phyloP scores from a whole-genome alignment of 2,329 filamentous ascomycete species.

The Neonectria coccinea region DNA sequence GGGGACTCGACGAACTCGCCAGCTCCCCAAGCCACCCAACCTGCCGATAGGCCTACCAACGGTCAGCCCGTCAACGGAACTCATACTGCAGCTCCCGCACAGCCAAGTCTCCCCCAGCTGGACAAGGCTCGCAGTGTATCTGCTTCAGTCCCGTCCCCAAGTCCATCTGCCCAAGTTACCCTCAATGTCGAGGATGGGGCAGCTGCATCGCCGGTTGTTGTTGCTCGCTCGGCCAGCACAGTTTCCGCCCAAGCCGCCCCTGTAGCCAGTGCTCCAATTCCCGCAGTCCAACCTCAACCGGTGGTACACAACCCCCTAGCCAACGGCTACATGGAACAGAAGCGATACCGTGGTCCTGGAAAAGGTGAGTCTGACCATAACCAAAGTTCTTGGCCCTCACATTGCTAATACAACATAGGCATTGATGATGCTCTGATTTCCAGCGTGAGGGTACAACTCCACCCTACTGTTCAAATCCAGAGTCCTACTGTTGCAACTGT shows the following conservation, averaged over 20 bases:
- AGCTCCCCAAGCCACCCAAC: slow-evolving; percentile 52
- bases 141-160: slow-evolving; percentile 56
- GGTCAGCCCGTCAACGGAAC: slow-evolving; percentile 39
- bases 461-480: slow-evolving; percentile 72
- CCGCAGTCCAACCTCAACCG: slow-evolving; percentile 40
- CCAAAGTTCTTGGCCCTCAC: no score
- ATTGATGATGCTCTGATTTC: slow-evolving; percentile 73
- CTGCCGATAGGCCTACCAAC: slow-evolving; percentile 39
- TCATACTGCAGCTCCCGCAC: slow-evolving; percentile 37
- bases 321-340: slow-evolving; percentile 52
- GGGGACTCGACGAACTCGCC: slow-evolving; percentile 66
- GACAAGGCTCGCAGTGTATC: slow-evolving; percentile 58
- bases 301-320: slow-evolving; percentile 45
- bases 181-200: slow-evolving; percentile 53
- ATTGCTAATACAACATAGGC: slow-evolving; percentile 53
- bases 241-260: slow-evolving; percentile 34
- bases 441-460: slow-evolving; percentile 73
- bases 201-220: slow-evolving; percentile 40
- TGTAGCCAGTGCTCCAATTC: slow-evolving; percentile 22
- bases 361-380: slow-evolving; percentile 53
- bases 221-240: slow-evolving; percentile 34
- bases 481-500: slow-evolving; percentile 73
- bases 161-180: slow-evolving; percentile 54
- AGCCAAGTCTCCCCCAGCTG: slow-evolving; percentile 35
- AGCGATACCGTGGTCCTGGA: slow-evolving; percentile 53